Conservation (phyloP, 2,329 filamentous ascomycete species). For the Penicillium sp. region DNA sequence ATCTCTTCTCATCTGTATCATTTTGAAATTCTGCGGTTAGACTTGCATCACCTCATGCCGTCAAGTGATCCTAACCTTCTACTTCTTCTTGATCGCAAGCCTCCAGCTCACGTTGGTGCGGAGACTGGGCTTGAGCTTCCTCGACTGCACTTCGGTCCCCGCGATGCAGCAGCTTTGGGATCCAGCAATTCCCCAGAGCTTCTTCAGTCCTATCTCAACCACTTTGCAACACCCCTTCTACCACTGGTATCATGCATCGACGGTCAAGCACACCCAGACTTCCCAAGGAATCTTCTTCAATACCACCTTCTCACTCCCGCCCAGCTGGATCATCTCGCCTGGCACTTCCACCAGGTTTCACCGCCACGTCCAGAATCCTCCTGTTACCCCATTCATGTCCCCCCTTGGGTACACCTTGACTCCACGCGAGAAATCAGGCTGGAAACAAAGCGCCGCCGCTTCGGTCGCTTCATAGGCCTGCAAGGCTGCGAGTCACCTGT, state of each 20-base stretch:
- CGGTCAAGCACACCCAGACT: constrained; percentile 37
- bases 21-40: no score
- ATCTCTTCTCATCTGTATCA: no score
- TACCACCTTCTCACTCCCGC: constrained; percentile 42
- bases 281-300: constrained; percentile 38
- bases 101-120: no score
- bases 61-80: no score
- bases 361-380: constrained; percentile 33
- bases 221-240: constrained; percentile 31
- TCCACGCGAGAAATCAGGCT: constrained; percentile 27
- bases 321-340: constrained; percentile 43
- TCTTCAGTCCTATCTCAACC: constrained; percentile 19
- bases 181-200: constrained; percentile 2
- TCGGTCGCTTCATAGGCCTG: constrained; percentile 46
- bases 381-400: constrained; percentile 34
- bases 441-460: constrained; percentile 40
- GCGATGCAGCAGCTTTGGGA: not conserved
- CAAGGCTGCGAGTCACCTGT: constrained; percentile 16
- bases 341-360: constrained; percentile 43
- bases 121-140: no score
- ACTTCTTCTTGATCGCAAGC: no score
- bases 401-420: constrained; percentile 29
- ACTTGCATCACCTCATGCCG: no score
- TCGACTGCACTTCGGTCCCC: no score
- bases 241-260: constrained; percentile 40